Evolutionary conservation across 2,329 filamentous ascomycete genomes (phyloP).

Genomic region (Botrytis medusae): DNA sequence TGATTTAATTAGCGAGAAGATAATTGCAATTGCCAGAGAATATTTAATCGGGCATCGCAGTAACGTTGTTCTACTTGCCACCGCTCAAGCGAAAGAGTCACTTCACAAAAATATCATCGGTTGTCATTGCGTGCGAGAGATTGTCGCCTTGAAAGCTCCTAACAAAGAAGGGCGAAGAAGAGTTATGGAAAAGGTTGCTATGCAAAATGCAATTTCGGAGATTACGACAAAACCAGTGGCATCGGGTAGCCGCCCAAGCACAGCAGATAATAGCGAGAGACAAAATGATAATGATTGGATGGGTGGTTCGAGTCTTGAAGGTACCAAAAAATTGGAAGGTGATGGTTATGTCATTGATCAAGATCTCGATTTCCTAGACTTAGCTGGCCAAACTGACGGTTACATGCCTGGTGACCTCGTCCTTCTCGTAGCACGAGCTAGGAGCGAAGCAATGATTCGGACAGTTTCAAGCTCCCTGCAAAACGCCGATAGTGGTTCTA

Average conservation of each 20-base stretch:
- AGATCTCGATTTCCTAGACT: slow-evolving; percentile 84
- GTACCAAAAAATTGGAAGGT: slow-evolving; percentile 38
- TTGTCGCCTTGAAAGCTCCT: slow-evolving; percentile 83
- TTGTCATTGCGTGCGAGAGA: slow-evolving; percentile 89
- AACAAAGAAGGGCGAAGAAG: slow-evolving; percentile 85
- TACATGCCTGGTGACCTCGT: slow-evolving; percentile 97
- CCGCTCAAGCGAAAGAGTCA: slow-evolving; percentile 88
- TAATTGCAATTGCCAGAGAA: slow-evolving; percentile 76
- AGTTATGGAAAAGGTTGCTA: slow-evolving; percentile 78
- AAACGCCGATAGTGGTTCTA: slow-evolving; percentile 49
- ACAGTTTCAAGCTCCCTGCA: slow-evolving; percentile 56
- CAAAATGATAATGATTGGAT: slow-evolving; percentile 68
- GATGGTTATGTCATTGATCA: slow-evolving; percentile 72
- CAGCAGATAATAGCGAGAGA: slow-evolving; percentile 56
- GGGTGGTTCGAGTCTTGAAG: slow-evolving; percentile 62
- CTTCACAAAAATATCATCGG: slow-evolving; percentile 88
- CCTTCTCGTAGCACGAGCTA: slow-evolving; percentile 79
- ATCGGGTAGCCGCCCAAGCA: slow-evolving; percentile 52
- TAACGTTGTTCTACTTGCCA: slow-evolving; percentile 83
- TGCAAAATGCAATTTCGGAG: slow-evolving; percentile 48
- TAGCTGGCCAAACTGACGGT: slow-evolving; percentile 91
- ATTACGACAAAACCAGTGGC: slow-evolving; percentile 43
- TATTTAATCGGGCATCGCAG: slow-evolving; percentile 73
- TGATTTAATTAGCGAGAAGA: slow-evolving; percentile 84
- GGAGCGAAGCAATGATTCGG: slow-evolving; percentile 89